Evolutionary conservation across 73 alveolate species (phyloP).

Genomic region (Uronychia setigera): DNA sequence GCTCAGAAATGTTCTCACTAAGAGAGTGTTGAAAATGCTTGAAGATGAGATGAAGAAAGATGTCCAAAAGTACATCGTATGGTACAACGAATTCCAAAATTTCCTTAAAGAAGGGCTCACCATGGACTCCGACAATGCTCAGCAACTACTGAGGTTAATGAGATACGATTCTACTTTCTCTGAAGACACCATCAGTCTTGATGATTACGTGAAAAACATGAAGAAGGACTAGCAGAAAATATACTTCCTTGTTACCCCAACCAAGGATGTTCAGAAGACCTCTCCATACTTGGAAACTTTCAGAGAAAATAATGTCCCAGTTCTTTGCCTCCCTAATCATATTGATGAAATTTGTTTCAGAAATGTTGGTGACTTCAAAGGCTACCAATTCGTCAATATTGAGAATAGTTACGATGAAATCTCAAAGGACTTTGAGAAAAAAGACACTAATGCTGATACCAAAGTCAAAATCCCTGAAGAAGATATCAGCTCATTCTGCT

Average conservation of each 20-base stretch:
- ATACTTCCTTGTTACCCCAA: conserved; percentile 70
- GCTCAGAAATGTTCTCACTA: conserved; percentile 87
- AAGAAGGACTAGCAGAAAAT: conserved; percentile 87
- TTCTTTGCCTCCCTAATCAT: conserved; percentile 68
- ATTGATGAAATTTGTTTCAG: conserved; percentile 83
- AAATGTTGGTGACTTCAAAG: conserved; percentile 63
- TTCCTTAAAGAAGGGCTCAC: conserved; percentile 87
- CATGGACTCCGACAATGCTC: conserved; percentile 77
- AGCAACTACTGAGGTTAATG: conserved; percentile 80
- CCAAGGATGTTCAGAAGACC: conserved; percentile 32
- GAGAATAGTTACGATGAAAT: conserved; percentile 76
- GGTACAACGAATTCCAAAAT: conserved; percentile 83
- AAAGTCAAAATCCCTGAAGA: conserved; percentile 70
- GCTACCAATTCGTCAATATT: conserved; percentile 67
- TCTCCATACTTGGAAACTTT: conserved; percentile 81
- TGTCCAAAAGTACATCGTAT: conserved; percentile 77
- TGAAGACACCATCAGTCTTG: conserved; percentile 73
- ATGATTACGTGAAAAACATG: conserved; percentile 81
- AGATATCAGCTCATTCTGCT: conserved; percentile 72
- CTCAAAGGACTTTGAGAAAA: conserved; percentile 46
- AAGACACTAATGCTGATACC: conserved; percentile 8
- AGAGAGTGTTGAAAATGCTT: conserved; percentile 85
- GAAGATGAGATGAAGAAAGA: conserved; percentile 89
- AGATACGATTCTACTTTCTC: conserved; percentile 74
- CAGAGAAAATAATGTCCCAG: conserved; percentile 72